These are phyloP conservation scores for Elasticomyces elasticus DNA, from an alignment of 495 filamentous ascomycete genomes.

Conservation along the genomic window DNA sequence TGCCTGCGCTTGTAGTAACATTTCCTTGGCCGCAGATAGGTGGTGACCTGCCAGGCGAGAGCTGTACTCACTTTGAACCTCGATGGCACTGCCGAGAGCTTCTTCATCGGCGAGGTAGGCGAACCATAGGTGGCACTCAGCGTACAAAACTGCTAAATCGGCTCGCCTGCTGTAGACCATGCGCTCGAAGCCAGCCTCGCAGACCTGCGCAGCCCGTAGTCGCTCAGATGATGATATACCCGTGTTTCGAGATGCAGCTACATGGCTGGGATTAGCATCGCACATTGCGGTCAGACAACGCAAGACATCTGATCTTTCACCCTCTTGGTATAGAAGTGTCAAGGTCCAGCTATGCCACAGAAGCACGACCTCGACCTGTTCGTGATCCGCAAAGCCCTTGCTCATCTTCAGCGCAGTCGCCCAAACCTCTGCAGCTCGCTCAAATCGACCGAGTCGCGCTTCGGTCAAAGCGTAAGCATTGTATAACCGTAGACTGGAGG, in stretches of 20 bases:
- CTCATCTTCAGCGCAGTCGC: conserved; percentile 52
- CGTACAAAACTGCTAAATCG: conserved; percentile 9
- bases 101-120: conserved; percentile 8
- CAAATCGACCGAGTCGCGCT: conserved; percentile 43
- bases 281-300: conserved; percentile 39
- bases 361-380: conserved; percentile 39
- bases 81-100: conserved; percentile 3
- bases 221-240: conserved; percentile 1
- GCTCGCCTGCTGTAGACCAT: background rate
- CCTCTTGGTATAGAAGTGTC: conserved; percentile 47
- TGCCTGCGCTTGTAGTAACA: conserved; percentile 33
- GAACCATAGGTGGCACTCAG: conserved; percentile 18
- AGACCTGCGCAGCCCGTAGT: conserved; percentile 21
- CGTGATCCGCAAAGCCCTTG: conserved; percentile 31
- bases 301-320: conserved; percentile 37
- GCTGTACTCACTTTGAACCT: background rate
- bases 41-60: background rate
- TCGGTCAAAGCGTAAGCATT: conserved; percentile 71
- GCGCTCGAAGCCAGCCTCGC: conserved; percentile 23
- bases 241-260: background rate
- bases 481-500: conserved; percentile 59
- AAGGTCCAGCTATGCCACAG: conserved; percentile 67
- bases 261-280: conserved; percentile 21
- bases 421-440: conserved; percentile 54
- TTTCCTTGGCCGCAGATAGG: conserved; percentile 19